Evolutionary conservation across 2,329 filamentous ascomycete species (phyloP), one percentile per base, ranked within the genome.

Genomic region (Chalaropsis ovoidea): DNA sequence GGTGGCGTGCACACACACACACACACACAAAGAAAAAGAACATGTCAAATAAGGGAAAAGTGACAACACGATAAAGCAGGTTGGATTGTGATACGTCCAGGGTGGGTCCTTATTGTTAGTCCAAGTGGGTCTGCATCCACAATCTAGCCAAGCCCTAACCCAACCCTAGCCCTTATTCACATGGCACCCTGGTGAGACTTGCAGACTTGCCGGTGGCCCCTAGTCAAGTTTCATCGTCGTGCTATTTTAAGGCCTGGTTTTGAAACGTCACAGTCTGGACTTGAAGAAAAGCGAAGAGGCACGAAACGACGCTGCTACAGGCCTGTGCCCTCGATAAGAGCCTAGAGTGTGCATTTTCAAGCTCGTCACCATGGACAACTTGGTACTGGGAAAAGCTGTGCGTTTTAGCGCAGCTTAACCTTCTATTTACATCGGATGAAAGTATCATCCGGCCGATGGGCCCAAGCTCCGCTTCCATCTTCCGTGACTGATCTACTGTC

Each of bases 361-460:
- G 43, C 43, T n/a, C 43, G 35, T 19, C 43, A n/a, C 17, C 43
- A 17, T 47, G 35, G 8, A 39, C 35, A 39, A 39, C 35, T 39
- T 6, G 8, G 5, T 7, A 39, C 35, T 10, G 24, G 17, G 11
- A 35, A 39, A 15, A 19, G 54, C 54, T 39, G 27, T 35, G 31
- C 17, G 13, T 11, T n/a, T 35, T 7, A n/a, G 54, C 54, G 7
- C 27, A 39, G 4, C 17, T n/a, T 58, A 27, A 8, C 24, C 8
- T 58, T 56, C 52, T 39, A 31, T 17, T 56, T 13, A 58, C 24
- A 39, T 58, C 54, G 39, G 27, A 58, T 58, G 27, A 58, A 58
- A 39, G 54, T 11, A 58, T 27, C 31, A 39, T 2, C 54, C 7
- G 15, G 1, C 4, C n/a, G 6, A 58, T 31, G 11, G 15, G 54